Conservation (phyloP, 306 rosid species). For the Cicer pinnatifidum region DNA sequence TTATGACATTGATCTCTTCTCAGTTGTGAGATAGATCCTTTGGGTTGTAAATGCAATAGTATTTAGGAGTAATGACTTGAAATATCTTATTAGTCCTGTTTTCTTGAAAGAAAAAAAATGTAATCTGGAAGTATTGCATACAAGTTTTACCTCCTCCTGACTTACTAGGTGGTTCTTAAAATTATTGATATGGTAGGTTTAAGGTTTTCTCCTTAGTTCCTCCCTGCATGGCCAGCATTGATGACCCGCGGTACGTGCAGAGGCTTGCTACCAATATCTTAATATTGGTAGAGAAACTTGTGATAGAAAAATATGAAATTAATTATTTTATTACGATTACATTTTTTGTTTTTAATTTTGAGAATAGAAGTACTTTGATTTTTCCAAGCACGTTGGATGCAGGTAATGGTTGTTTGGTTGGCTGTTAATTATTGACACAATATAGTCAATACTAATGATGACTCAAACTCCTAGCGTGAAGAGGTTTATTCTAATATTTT, state of each 20-base stretch:
- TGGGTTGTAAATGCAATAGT: conserved; percentile 36
- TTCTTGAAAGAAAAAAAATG: not conserved
- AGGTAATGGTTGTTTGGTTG: too few relatives aligned
- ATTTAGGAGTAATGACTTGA: conserved; percentile 35
- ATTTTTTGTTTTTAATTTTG: not conserved
- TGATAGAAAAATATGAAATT: too few relatives aligned
- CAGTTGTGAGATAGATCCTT: conserved; percentile 31
- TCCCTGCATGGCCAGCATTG: too few relatives aligned
- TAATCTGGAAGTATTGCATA: not conserved
- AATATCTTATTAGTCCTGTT: conserved; percentile 25
- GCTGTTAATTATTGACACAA: too few relatives aligned
- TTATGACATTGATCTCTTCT: conserved; percentile 40
- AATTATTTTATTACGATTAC: too few relatives aligned
- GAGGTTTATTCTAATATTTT: too few relatives aligned
- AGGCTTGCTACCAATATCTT: too few relatives aligned
- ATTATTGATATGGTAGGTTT: not conserved
- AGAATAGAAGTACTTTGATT: not conserved
- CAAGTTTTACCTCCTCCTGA: not conserved
- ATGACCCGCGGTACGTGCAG: not conserved
- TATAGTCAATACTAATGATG: too few relatives aligned
- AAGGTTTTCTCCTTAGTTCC: not conserved
- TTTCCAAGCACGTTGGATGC: not conserved
- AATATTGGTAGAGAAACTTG: too few relatives aligned
- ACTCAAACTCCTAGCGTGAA: too few relatives aligned
- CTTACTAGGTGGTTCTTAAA: not conserved